Evolutionary conservation across 352 stramenopile species (phyloP).

Genomic region (Phytophthora tubulina): DNA sequence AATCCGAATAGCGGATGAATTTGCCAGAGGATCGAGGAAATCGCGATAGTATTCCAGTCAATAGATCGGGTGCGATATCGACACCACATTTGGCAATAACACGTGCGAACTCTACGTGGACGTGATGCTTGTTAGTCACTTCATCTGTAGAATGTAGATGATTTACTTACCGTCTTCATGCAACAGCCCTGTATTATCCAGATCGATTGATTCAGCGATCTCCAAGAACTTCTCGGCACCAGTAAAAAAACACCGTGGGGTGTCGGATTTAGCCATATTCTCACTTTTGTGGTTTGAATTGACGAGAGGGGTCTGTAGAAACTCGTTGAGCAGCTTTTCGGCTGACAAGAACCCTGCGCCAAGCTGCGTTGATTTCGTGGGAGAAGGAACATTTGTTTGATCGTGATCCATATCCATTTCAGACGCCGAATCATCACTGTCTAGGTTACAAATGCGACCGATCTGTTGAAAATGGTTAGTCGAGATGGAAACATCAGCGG

Average conservation of each 20-base stretch:
- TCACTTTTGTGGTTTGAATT: not conserved
- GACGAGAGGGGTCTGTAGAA: constrained; percentile 40
- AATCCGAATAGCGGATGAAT: constrained; percentile 51
- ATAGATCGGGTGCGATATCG: constrained; percentile 33
- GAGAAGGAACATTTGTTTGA: constrained; percentile 4
- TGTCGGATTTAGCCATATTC: constrained; percentile 29
- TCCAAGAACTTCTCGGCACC: constrained; percentile 70
- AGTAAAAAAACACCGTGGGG: constrained; percentile 52
- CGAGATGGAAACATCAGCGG: not conserved
- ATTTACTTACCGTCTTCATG: constrained; percentile 48
- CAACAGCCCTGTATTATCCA: constrained; percentile 44
- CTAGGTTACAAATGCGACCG: constrained; percentile 50
- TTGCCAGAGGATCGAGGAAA: constrained; percentile 50
- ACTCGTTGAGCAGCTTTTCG: constrained; percentile 55
- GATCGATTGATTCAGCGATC: constrained; percentile 50
- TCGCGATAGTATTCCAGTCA: constrained; percentile 59
- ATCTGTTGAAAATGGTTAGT: constrained; percentile 27
- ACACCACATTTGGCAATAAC: constrained; percentile 49
- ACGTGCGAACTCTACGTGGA: constrained; percentile 46
- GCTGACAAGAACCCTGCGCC: constrained; percentile 35
- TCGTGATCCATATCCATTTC: constrained; percentile 41
- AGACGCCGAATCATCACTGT: constrained; percentile 63
- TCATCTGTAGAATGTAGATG: too few species aligned
- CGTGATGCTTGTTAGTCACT: too few species aligned
- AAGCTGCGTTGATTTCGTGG: constrained; percentile 39